These are phyloP conservation scores for Ceriops zippeliana DNA, from an alignment of 345 rosid genomes.

Conservation along the genomic window DNA sequence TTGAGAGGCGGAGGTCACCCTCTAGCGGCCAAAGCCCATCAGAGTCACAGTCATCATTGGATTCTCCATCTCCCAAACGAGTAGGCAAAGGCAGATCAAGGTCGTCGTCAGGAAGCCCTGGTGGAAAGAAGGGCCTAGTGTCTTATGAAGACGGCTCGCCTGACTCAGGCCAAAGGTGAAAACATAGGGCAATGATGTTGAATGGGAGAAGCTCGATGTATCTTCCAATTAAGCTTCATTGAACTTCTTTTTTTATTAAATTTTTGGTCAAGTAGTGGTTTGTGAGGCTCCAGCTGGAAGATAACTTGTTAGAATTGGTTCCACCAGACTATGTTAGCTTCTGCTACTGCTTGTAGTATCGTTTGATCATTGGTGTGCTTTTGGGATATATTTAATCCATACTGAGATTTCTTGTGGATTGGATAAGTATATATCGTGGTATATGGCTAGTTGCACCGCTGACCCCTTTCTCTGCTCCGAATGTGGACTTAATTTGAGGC, in stretches of 20 bases:
- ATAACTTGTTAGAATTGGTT: not conserved
- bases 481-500: no score
- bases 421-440: no score
- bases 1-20: conserved; percentile 46
- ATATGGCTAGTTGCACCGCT: no score
- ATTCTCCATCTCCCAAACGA: conserved; percentile 55
- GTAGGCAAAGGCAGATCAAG: conserved; percentile 49
- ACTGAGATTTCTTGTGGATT: no score
- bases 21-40: conserved; percentile 58
- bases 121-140: conserved; percentile 58
- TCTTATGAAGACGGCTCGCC: conserved; percentile 73
- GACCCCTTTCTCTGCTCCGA: no score
- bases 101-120: conserved; percentile 61
- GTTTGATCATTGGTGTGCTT: conserved; percentile 8
- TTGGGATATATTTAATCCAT: not conserved
- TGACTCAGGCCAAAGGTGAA: conserved; percentile 37
- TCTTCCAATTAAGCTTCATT: not conserved
- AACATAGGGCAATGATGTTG: not conserved
- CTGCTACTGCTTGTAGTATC: not conserved
- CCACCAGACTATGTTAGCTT: not conserved
- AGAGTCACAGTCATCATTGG: conserved; percentile 47
- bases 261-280: not conserved
- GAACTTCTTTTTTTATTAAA: not conserved
- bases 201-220: not conserved
- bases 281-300: conserved; percentile 1